Percentiles rank a stretch among this genome's conserved stretches.
These are phyloP conservation scores for Dendrocalamus sinicus DNA, from an alignment of 176 grass and related monocot species.

Conservation along the genomic window DNA sequence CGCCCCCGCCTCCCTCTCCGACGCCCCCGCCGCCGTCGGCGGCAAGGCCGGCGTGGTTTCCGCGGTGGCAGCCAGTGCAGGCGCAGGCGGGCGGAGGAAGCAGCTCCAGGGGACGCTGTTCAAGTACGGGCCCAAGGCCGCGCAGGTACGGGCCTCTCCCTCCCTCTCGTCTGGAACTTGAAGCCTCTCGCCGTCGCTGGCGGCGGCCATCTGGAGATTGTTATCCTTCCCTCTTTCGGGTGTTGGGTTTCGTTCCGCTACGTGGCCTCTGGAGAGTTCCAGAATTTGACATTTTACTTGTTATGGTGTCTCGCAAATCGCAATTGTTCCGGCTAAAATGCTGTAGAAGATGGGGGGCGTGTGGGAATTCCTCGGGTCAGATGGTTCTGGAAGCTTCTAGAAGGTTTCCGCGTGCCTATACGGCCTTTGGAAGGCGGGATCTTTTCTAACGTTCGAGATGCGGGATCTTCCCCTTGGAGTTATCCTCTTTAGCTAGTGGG, in stretches of 20 bases:
- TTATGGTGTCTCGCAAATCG: neutral
- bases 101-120: slow-evolving; percentile 74
- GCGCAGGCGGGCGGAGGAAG: slow-evolving; percentile 47
- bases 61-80: neutral
- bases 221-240: neutral
- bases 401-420: neutral
- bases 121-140: slow-evolving; percentile 88
- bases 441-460: slow-evolving; percentile 15
- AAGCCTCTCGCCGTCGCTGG: slow-evolving; percentile 1
- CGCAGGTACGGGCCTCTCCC: slow-evolving; percentile 60
- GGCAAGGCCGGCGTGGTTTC: slow-evolving; percentile 12
- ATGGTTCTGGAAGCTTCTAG: slow-evolving; percentile 37
- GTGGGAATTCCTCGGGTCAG: neutral
- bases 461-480: slow-evolving; percentile 12
- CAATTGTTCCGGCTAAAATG: slow-evolving; percentile 8
- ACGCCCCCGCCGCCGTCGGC: slow-evolving; percentile 17
- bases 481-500: slow-evolving; percentile 30
- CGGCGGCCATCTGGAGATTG: slow-evolving; percentile 16
- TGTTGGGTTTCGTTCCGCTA: neutral
- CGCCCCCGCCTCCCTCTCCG: slow-evolving; percentile 28
- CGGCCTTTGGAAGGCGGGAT: neutral
- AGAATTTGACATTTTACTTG: neutral
- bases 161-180: neutral
- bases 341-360: neutral
- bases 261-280: neutral